Evolutionary conservation across 2,329 filamentous ascomycete genomes (phyloP).

Genomic region (Atkinsonella hypoxylon): DNA sequence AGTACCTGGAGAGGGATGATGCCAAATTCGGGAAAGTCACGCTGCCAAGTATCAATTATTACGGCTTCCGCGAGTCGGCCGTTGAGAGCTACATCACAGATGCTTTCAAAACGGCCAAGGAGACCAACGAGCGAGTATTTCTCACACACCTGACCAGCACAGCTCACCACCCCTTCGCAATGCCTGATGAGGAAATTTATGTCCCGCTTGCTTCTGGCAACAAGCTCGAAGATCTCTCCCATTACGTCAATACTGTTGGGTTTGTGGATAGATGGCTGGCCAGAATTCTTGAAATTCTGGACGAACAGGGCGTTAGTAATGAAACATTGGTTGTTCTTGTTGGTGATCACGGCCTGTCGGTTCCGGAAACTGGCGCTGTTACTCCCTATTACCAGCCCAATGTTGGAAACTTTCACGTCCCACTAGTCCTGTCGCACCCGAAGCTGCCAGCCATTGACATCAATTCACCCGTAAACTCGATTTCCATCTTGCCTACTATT

Average conservation of each 20-base stretch:
- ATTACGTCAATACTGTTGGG: conserved; percentile 21
- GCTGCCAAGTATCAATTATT: conserved; percentile 23
- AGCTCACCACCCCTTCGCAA: conserved; percentile 21
- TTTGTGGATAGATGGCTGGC: conserved; percentile 22
- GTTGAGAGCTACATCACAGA: conserved; percentile 22
- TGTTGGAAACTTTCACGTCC: conserved; percentile 22
- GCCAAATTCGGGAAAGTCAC: conserved; percentile 19
- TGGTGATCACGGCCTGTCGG: conserved; percentile 22
- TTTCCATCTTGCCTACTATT: conserved; percentile 22
- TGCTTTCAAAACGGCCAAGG: conserved; percentile 16
- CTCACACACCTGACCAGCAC: conserved; percentile 25
- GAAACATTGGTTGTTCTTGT: conserved; percentile 21
- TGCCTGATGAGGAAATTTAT: conserved; percentile 18
- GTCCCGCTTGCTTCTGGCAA: conserved; percentile 14
- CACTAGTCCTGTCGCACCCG: conserved; percentile 22
- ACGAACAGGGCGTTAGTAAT: conserved; percentile 18
- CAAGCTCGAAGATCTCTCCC: conserved; percentile 18
- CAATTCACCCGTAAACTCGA: conserved; percentile 19
- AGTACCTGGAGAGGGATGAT: conserved; percentile 17
- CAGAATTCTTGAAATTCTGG: conserved; percentile 18
- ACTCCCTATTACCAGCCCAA: conserved; percentile 22
- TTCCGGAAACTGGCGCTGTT: conserved; percentile 19
- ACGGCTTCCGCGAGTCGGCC: conserved; percentile 20
- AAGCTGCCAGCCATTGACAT: conserved; percentile 20
- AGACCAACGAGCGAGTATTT: conserved; percentile 21